Evolutionary conservation across 768 basidiomycete genomes (phyloP).

Genomic region (Neoboletus subvelutipes): DNA sequence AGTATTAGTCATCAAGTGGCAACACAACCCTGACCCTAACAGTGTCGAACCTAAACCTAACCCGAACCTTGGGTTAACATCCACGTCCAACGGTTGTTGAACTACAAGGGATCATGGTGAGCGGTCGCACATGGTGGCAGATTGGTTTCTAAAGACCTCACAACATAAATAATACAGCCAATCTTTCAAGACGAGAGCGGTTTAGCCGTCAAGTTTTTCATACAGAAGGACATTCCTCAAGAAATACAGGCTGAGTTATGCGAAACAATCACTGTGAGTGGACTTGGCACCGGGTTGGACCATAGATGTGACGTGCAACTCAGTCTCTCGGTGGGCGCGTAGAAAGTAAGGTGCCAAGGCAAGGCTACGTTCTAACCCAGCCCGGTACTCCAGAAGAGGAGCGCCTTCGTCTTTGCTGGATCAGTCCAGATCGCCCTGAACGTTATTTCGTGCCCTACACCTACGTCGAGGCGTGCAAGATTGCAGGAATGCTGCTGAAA

Average conservation of each 20-base stretch:
- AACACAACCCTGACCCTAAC: conserved; percentile 24
- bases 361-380: conserved; percentile 72
- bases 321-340: conserved; percentile 76
- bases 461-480: conserved; percentile 82
- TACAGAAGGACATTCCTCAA: conserved; percentile 73
- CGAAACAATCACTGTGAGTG: conserved; percentile 65
- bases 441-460: conserved; percentile 79
- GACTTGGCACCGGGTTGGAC: neutral
- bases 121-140: neutral
- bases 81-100: neutral
- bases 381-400: conserved; percentile 68
- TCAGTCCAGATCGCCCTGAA: conserved; percentile 64
- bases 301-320: conserved; percentile 3
- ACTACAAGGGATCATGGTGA: conserved; percentile 20
- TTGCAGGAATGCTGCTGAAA: conserved; percentile 68
- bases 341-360: conserved; percentile 73
- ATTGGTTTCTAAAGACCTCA: conserved; percentile 1
- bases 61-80: conserved; percentile 33
- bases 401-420: conserved; percentile 76
- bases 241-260: conserved; percentile 70
- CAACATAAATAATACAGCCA: conserved; percentile 40
- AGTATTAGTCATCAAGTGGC: conserved; percentile 8
- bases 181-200: conserved; percentile 72
- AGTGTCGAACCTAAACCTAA: conserved; percentile 29
- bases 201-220: conserved; percentile 77